Conservation (phyloP, 1,284 basidiomycete species). For the Cutaneotrichosporon sp. region DNA sequence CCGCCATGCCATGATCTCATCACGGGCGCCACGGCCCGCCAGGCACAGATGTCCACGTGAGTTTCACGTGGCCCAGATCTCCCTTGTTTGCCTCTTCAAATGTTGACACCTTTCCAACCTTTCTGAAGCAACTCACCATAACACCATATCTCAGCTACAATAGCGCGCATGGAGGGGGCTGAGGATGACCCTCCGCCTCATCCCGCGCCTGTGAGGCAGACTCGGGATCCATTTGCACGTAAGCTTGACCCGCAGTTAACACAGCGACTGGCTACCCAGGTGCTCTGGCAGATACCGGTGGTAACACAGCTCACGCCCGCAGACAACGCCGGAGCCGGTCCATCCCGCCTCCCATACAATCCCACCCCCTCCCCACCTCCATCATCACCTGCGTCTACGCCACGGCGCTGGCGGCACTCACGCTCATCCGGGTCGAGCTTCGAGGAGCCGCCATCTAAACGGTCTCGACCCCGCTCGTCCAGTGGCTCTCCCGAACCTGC, state of each 20-base stretch:
- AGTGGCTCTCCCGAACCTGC: no score
- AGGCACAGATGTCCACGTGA: slow-evolving; percentile 6
- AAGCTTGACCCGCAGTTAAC: no score
- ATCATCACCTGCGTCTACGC: no score
- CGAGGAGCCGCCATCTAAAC: no score
- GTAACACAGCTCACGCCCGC: not conserved
- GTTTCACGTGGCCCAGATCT: not conserved
- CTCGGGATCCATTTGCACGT: not conserved
- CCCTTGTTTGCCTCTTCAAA: not conserved
- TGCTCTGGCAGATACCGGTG: not conserved
- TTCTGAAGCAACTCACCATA: not conserved
- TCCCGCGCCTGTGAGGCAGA: not conserved
- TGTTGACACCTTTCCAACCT: no score
- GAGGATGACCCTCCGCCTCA: not conserved
- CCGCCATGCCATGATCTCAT: no score
- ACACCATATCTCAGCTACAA: not conserved
- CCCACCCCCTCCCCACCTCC: not conserved
- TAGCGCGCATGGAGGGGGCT: slow-evolving; percentile 2
- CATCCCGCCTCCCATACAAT: slow-evolving; percentile 1
- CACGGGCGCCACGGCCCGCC: no score
- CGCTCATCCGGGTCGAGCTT: no score
- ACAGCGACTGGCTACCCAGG: not conserved
- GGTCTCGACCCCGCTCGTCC: no score
- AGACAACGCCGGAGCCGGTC: slow-evolving; percentile 10
- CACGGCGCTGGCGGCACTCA: no score